These are phyloP conservation scores for Colletotrichum eleusines DNA, from an alignment of 2,329 filamentous ascomycete genomes.

Conservation along the genomic window DNA sequence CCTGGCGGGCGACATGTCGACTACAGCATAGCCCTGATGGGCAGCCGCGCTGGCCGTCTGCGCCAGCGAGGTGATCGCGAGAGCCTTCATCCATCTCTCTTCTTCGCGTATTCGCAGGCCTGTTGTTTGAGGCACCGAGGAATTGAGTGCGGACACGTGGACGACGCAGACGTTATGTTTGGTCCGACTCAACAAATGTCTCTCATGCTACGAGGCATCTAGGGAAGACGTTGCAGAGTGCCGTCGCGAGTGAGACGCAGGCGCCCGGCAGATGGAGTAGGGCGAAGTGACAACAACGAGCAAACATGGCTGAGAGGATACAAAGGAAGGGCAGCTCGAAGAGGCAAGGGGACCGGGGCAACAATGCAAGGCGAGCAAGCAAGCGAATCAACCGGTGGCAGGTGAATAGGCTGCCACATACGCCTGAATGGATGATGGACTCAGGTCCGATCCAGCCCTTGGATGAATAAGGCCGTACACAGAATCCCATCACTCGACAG, in stretches of 20 bases:
- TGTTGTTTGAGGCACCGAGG: neutral
- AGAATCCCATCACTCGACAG: neutral
- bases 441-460: neutral
- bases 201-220: neutral
- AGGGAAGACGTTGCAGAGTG: neutral
- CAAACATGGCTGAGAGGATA: constrained; percentile 4
- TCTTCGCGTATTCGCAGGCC: neutral
- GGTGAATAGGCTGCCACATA: constrained; percentile 9
- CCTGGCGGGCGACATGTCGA: constrained; percentile 32
- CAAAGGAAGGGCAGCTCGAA: neutral
- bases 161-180: neutral
- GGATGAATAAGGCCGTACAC: constrained; percentile 6
- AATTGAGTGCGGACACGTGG: neutral
- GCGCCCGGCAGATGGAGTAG: neutral
- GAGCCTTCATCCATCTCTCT: constrained; percentile 6
- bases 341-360: neutral
- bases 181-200: neutral
- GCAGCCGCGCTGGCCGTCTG: constrained; percentile 19
- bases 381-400: neutral
- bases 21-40: constrained; percentile 32
- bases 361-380: constrained; percentile 6
- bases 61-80: constrained; percentile 13
- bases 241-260: neutral
- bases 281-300: neutral
- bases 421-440: constrained; percentile 16